Evolutionary conservation across 345 rosid species (phyloP), one percentile per base, ranked within the genome.

Genomic region (Rhodamnia argentea): DNA sequence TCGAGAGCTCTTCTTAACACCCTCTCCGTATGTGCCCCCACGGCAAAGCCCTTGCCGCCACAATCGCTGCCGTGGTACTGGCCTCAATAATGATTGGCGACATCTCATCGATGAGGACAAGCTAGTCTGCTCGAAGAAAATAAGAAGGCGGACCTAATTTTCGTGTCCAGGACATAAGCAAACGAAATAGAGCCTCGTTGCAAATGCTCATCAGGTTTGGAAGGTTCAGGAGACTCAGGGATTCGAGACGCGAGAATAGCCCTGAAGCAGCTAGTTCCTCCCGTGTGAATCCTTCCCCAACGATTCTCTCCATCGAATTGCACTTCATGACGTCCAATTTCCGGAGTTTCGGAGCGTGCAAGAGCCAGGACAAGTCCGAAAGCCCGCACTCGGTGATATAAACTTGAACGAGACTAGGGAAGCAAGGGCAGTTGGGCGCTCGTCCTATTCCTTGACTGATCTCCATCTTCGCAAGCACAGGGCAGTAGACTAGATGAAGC

Each of bases 271-370:
- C 18, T 5, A n/a, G 13, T 60, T n/a, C 37, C 70, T n/a, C 32
- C 5, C 9, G 5, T n/a, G 9, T 10, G 13, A 60, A 5, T 60
- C 4, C 70, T 13, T n/a, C 37, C 37, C 18, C 18, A 2, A 13
- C n/a, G 13, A n/a, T 13, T n/a, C 13, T 60, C 37, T n/a, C 4
- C 18, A n/a, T 60, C 4, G 2, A 6, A n/a, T 1, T 0, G 2
- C 4, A 1, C 0, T 0, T 0, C 0, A 0, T 0, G 37, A 59
- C 32, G 0, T 0, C 0, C 37, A 59, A 27, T 0, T 0, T 2
- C 7, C 0, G 4, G 18, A 60, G 70, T 2, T 60, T 60, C 0
- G 8, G 37, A 60, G 70, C 70, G 2, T n/a, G 18, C 70, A 13
- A 0, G 10, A 60, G 70, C 70, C 18, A 60, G 0, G 37, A 60